Base-by-base conservation (phyloP, 2,329 filamentous ascomycete species). In the Sporothrix sp. region DNA sequence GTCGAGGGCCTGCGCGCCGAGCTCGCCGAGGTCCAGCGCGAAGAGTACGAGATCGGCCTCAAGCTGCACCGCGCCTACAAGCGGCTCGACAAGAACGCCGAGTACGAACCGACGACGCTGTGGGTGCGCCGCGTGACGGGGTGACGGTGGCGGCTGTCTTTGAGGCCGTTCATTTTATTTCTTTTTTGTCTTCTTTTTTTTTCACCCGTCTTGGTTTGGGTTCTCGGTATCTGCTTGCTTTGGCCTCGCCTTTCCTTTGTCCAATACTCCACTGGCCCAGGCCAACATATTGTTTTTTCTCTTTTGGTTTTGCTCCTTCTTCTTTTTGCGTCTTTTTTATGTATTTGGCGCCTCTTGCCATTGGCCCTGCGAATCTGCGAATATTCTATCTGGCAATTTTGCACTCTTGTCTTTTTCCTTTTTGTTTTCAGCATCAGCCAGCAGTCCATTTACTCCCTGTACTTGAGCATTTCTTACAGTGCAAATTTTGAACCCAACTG, bases 41-140 rank as follows among this genome's bases (percentile, higher is more conserved):
- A 91, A 64, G 84, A 89, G 65, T 84, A 91, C 61, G 85, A 93
- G 51, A 68, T 90, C 37, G 87, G 87, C 1, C 68, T 93, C 59
- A 83, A 82, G 64, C 70, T 93, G 50, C 79, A 87, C 62, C 72
- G 84, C 20, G 82, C 84, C 9, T 84, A 85, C 67, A 90, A 87
- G 69, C 76, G 86, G 43, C 74, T 81, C 58, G 85, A 90, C 59
- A 77, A 82, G 56, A 76, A 84, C 48, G 74, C 74, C 2, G 71
- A 74, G 30, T 84, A 73, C 59, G 81, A 86, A 60, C 79, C 78
- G 10, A 83, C 81, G 0, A 78, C 78, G 27, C 67, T 94, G 9
- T 94, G 87, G 87, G 84, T 94, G 45, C 77, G 83, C 60, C 75
- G 87, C 56, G 82, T 89, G 54, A 89, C 85, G 18, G 78, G 73